Base-by-base conservation (phyloP, 2,329 filamentous ascomycete species). In the Ramularia collo-cygni region DNA sequence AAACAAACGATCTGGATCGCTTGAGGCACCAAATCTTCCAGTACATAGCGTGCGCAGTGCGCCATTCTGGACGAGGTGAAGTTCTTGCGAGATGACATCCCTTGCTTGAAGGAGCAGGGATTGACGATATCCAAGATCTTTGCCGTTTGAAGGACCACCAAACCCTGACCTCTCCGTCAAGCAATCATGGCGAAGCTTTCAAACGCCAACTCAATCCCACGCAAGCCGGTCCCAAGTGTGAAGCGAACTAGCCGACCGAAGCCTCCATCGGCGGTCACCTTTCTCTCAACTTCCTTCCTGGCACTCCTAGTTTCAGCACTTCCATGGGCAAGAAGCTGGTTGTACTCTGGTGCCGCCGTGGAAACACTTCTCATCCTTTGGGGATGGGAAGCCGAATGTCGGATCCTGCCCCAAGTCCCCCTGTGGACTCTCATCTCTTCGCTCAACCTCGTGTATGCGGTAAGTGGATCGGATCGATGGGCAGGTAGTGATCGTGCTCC, bases 401-500 rank as follows among this genome's bases (percentile, higher is more conserved):
- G 70, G 10, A 59, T 74, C 13, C 46, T 74, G 8, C 62, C 67
- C 2, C 58, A 56, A 16, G 52, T 70, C 18, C 68, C 68, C 2
- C 48, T 74, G 2, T 74, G 70, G 69, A 63, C 67, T 1, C 47
- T 72, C 2, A 57, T 74, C 36, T 55, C 66, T 2, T 65, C 64
- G 0, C 46, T 74, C 17, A 71, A 74, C 45, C 53, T 73, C 2
- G 44, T 58, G 0, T 75, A 74, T 49, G 62, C 64, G 2, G 56
- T 74, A 8, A n/a, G n/a, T n/a, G n/a, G n/a, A n/a, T n/a, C n/a
- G n/a, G n/a, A n/a, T n/a, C n/a, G n/a, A n/a, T n/a, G n/a, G n/a
- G n/a, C n/a, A n/a, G n/a, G n/a, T n/a, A n/a, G n/a, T n/a, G n/a
- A n/a, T n/a, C n/a, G n/a, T n/a, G n/a, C n/a, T n/a, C n/a, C n/a